phyloP scores from a whole-genome alignment of 441 rosid genomes.

The Corymbia citriodora region DNA sequence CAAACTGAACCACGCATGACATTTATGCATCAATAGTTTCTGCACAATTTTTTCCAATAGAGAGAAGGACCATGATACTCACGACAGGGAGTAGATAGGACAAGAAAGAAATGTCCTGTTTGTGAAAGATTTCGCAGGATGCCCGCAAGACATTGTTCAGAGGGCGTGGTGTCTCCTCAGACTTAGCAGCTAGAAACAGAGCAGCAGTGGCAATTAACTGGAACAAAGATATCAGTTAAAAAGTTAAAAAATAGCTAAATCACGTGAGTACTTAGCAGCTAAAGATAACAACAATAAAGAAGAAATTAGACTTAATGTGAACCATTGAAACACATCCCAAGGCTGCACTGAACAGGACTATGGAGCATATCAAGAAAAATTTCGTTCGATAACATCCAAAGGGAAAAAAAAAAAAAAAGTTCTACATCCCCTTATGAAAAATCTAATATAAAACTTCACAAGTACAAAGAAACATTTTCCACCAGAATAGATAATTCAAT shows the following conservation, averaged over 20 bases:
- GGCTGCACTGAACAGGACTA: not conserved
- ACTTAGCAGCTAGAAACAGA: conserved; percentile 72
- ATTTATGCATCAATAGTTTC: not conserved
- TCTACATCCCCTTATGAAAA: not conserved
- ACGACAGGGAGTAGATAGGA: conserved; percentile 61
- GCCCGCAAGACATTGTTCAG: conserved; percentile 49
- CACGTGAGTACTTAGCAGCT: not conserved
- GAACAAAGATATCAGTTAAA: conserved; percentile 11
- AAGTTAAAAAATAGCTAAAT: not conserved
- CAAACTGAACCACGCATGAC: not conserved
- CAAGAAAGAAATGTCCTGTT: conserved; percentile 54
- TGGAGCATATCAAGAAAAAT: not conserved
- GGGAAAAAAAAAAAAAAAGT: not conserved
- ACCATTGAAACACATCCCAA: not conserved
- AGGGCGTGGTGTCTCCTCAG: conserved; percentile 77
- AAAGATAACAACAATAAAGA: not conserved
- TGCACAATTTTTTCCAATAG: not conserved
- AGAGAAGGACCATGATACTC: conserved; percentile 20
- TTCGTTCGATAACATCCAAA: not conserved
- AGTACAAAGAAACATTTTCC: not conserved
- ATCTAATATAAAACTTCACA: not conserved
- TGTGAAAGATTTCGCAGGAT: conserved; percentile 60
- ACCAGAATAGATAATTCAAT: not conserved
- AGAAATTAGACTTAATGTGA: not conserved
- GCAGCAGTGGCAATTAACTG: conserved; percentile 81